Percentiles rank a stretch among this genome's conserved stretches.
These are phyloP conservation scores for Pistacia vera DNA, from an alignment of 345 rosid species.

Conservation along the genomic window DNA sequence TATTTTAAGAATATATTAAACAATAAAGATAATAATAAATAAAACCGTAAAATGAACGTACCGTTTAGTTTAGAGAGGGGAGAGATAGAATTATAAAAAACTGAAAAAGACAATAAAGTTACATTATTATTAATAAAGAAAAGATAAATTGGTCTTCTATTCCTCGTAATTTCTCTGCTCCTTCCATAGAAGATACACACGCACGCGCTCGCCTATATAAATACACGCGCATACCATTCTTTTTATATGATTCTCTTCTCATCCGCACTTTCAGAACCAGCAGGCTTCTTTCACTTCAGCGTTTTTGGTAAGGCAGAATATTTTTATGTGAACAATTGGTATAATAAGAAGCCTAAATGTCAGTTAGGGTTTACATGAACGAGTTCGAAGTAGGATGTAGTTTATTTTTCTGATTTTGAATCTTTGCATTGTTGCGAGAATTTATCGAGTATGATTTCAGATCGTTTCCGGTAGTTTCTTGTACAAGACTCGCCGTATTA, in stretches of 20 bases:
- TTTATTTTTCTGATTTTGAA: neutral
- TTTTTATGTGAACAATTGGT: neutral
- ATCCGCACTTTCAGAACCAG: neutral
- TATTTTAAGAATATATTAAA: no score
- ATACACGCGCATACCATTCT: neutral
- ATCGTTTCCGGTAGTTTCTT: neutral
- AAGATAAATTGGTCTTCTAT: no score
- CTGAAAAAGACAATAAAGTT: no score
- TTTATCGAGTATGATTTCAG: neutral
- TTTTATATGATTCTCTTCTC: neutral
- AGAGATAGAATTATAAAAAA: no score
- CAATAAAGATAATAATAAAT: no score
- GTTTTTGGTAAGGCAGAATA: conserved; percentile 3
- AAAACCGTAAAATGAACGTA: no score
- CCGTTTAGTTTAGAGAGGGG: no score
- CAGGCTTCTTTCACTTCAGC: neutral
- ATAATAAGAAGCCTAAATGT: no score
- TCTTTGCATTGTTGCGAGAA: neutral
- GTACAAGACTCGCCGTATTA: neutral
- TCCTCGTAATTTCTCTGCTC: no score
- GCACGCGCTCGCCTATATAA: no score
- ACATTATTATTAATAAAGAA: no score
- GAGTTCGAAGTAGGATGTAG: neutral
- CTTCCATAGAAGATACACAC: no score
- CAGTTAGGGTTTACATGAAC: neutral